Percentiles rank a stretch among this genome's conserved stretches.
phyloP scores from a whole-genome alignment of 1,284 basidiomycete species.

The Irpex sp. region DNA sequence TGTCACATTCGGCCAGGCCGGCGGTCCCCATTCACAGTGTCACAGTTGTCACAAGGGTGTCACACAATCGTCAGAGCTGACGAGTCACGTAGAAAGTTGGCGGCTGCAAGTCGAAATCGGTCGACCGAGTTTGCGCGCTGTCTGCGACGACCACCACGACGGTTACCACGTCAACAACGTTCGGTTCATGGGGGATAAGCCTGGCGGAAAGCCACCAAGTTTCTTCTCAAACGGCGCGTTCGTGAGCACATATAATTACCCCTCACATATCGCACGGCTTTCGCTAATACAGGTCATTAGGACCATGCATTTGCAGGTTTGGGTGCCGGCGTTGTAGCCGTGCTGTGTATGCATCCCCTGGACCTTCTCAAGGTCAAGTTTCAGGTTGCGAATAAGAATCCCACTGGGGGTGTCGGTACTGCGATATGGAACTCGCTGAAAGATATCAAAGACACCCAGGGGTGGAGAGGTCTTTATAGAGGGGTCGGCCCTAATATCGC shows the following conservation, averaged over 20 bases:
- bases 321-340: constrained; percentile 89
- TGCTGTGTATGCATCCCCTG: constrained; percentile 96
- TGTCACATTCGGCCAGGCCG: not conserved
- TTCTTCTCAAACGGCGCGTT: constrained; percentile 73
- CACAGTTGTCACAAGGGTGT: not conserved
- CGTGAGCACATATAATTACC: constrained; percentile 29
- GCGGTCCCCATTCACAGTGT: not conserved
- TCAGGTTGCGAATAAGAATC: constrained; percentile 79
- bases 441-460: constrained; percentile 73
- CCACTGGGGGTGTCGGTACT: constrained; percentile 62
- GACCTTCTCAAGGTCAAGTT: constrained; percentile 96
- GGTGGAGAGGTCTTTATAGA: constrained; percentile 87
- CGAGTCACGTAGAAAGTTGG: not conserved
- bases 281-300: constrained; percentile 28
- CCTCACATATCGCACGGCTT: not conserved
- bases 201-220: constrained; percentile 38
- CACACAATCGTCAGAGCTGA: not conserved
- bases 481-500: constrained; percentile 91
- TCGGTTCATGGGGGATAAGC: constrained; percentile 13
- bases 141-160: not conserved
- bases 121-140: not conserved
- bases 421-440: constrained; percentile 77
- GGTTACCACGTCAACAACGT: not conserved
- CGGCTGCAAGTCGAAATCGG: not conserved
- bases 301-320: constrained; percentile 96